Conservation (phyloP, 345 rosid species). For the Geranium brycei region DNA sequence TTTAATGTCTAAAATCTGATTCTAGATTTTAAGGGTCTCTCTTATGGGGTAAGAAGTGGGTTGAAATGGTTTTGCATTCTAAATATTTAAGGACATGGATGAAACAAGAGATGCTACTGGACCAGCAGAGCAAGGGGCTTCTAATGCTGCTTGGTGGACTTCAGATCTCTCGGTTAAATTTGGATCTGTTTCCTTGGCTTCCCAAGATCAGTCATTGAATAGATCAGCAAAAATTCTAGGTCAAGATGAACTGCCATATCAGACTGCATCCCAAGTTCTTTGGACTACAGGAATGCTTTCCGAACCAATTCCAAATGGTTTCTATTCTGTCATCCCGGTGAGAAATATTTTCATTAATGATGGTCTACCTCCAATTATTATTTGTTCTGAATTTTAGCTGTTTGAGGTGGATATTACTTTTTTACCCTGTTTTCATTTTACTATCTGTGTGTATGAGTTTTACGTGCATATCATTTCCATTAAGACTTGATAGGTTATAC, state of each 20-base stretch:
- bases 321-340: conserved; percentile 71
- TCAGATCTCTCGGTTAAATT: conserved; percentile 70
- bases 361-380: too few species aligned
- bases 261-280: conserved; percentile 70
- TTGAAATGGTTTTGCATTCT: conserved; percentile 52
- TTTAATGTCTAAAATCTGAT: conserved; percentile 23
- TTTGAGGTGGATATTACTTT: too few species aligned
- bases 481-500: too few species aligned
- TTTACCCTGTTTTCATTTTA: too few species aligned
- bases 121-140: conserved; percentile 54
- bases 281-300: conserved; percentile 85
- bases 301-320: conserved; percentile 78
- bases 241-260: conserved; percentile 48
- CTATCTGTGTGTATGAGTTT: too few species aligned
- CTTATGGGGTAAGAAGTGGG: conserved; percentile 47
- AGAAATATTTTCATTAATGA: conserved; percentile 11
- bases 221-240: conserved; percentile 51
- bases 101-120: conserved; percentile 62
- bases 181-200: conserved; percentile 55
- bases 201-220: conserved; percentile 54
- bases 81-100: conserved; percentile 55
- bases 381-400: too few species aligned
- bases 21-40: conserved; percentile 16
- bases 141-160: conserved; percentile 75
- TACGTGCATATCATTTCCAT: too few species aligned